Percentiles rank a stretch among this genome's conserved stretches.
Evolutionary conservation across 2,329 filamentous ascomycete species (phyloP).

Genomic region (Monilinia polystroma): DNA sequence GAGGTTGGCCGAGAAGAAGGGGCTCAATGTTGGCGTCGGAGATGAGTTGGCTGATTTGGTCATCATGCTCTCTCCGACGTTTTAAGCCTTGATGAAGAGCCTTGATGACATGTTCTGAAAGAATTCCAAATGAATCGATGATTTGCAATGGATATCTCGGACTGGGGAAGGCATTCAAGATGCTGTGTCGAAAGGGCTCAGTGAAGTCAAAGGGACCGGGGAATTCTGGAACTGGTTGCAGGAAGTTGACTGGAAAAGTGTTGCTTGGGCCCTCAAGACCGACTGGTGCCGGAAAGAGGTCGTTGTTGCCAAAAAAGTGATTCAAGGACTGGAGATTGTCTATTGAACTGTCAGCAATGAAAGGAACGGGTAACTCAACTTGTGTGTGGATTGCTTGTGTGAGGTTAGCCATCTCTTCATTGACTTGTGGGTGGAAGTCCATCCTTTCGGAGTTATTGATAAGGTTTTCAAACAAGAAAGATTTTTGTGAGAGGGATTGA

Average conservation of each 20-base stretch:
- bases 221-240: neutral
- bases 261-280: neutral
- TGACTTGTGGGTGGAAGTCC: neutral
- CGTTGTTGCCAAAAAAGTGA: neutral
- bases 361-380: constrained; percentile 14
- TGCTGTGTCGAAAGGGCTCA: constrained; percentile 24
- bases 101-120: neutral
- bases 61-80: constrained; percentile 10
- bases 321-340: neutral
- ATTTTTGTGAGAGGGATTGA: neutral
- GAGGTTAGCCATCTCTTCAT: neutral
- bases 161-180: constrained; percentile 29
- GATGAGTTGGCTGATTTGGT: neutral
- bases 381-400: neutral
- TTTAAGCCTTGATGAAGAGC: constrained; percentile 14
- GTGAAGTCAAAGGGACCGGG: neutral
- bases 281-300: neutral
- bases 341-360: constrained; percentile 12
- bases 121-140: constrained; percentile 28
- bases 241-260: neutral
- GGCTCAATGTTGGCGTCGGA: neutral
- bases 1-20: neutral
- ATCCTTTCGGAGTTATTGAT: neutral
- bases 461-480: neutral
- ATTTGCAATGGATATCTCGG: constrained; percentile 29